These are phyloP conservation scores for Hypoxylon sp. DNA, from an alignment of 2,329 filamentous ascomycete genomes.

Conservation along the genomic window DNA sequence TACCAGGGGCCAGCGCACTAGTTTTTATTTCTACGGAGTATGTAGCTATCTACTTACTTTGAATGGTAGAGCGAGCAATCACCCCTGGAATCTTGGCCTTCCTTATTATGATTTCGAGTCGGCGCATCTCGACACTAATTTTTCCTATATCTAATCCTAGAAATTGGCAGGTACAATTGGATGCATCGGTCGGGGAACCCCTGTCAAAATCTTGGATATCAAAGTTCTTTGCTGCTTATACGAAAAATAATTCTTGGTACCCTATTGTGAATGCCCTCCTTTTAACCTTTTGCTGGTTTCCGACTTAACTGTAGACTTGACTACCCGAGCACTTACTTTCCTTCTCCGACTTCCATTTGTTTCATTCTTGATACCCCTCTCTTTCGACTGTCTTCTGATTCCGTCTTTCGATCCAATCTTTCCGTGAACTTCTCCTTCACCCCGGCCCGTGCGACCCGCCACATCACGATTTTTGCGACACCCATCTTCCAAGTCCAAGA, in stretches of 20 bases:
- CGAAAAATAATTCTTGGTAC: slow-evolving; percentile 35
- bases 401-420: slow-evolving; percentile 6
- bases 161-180: not conserved
- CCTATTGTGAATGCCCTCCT: slow-evolving; percentile 42
- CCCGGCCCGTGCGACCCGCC: slow-evolving; percentile 19
- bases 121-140: slow-evolving; percentile 16
- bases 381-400: slow-evolving; percentile 18
- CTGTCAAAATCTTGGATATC: slow-evolving; percentile 31
- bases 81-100: not conserved
- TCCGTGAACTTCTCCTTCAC: not conserved
- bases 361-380: slow-evolving; percentile 42
- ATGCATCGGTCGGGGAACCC: not conserved
- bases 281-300: slow-evolving; percentile 36
- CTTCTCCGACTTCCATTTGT: slow-evolving; percentile 36
- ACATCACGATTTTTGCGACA: slow-evolving; percentile 35
- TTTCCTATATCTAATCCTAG: slow-evolving; percentile 2
- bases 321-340: slow-evolving; percentile 34
- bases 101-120: slow-evolving; percentile 10
- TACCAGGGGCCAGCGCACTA: slow-evolving; percentile 28
- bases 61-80: not conserved
- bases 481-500: slow-evolving; percentile 24
- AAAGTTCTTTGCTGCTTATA: slow-evolving; percentile 41
- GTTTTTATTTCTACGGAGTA: slow-evolving; percentile 22
- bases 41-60: slow-evolving; percentile 17
- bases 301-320: slow-evolving; percentile 35